Evolutionary conservation across 768 basidiomycete genomes (phyloP), one percentile per base, ranked within the genome.

Genomic region (Kwoniella europaea): DNA sequence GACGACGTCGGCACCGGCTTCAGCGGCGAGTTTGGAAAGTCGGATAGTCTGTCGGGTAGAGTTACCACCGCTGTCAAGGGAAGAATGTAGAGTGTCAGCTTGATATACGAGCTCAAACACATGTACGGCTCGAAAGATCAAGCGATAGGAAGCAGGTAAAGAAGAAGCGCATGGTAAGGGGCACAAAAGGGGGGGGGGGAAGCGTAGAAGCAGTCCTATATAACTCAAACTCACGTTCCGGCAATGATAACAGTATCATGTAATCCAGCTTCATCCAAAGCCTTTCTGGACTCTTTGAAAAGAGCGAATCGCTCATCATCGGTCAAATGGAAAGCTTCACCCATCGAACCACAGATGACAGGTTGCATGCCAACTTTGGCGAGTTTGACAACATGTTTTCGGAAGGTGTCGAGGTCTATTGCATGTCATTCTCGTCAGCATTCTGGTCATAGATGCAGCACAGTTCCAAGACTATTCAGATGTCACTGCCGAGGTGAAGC

Each of bases 21-120:
- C 86, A 13, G 92, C 93, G 18, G 93, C 93, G 80, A 91, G 90
- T 46, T 88, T 87, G 70, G 88, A 88, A 22, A 94, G 85, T 67
- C 90, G 86, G 58, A 96, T 86, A 42, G 92, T 92, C 81, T 92
- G 93, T 63, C 91, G 88, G 10, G 93, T 94, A 83, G 91, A 92
- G 46, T 89, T 90, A 12, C 89, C 89, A 9, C 93, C 92, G 59
- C 82, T 81, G 62, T 46, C 13, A 61, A 50, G 12, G 35, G 35
- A 50, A 50, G 46, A 43, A n/a, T 5, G 4, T 13, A 56, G 53
- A 63, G 20, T 16, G 41, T 46, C 62, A 56, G 55, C 20, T 35
- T 35, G 35, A 35, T 9, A 35, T 6, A 4, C 35, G 3, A 35
- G 35, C 35, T 35, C 5, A 35, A 7, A 35, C 5, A 35, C 4